Base-by-base conservation (phyloP, 2,329 filamentous ascomycete genomes). In the Colletotrichum echinochloae region DNA sequence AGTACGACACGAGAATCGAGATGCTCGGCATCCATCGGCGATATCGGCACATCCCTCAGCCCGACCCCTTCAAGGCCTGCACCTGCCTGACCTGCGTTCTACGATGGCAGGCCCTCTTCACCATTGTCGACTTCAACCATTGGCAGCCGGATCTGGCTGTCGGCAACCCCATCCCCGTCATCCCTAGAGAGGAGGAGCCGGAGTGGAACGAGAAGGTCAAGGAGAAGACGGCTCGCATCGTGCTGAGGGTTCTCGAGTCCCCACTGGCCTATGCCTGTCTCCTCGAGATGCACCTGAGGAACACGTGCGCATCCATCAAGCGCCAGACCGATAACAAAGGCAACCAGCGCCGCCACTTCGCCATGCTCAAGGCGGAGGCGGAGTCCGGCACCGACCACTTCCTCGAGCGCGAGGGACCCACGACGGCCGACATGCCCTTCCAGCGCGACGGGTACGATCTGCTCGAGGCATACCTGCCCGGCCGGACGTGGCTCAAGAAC, bases 371-470 rank as follows among this genome's bases (percentile, higher is more conserved):
- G 7, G 75, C 71, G 11, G 87, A 90, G 56, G 81, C 79, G 3
- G 76, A 75, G 1, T 76, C 79, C 0, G 86, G 81, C 11, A 85
- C 82, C 0, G 88, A 90, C 72, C 73, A 67, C 0, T 90, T 89
- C 65, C 76, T 90, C 16, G 79, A 82, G 26, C 79, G 84, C 20
- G 81, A 80, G 28, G 88, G 88, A 0, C 87, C 86, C 4, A 81
- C 82, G 0, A 85, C 83, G 0, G 74, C 85, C 14, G 86, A 89
- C 62, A 83, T 88, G 14, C 87, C 87, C 0, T 88, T 82, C 65
- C 82, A 86, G 60, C 79, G 88, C 28, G 88, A 90, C 68, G 84
- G 86, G 55, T 90, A 90, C 74, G 88, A 90, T 74, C 84, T 87
- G 80, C 81, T 90, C 35, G 82, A 89, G 75, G 85, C 85, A 1